Percentiles rank a stretch among this genome's conserved stretches.
Evolutionary conservation across 768 basidiomycete species (phyloP).

Genomic region (Termitomyces sp.): DNA sequence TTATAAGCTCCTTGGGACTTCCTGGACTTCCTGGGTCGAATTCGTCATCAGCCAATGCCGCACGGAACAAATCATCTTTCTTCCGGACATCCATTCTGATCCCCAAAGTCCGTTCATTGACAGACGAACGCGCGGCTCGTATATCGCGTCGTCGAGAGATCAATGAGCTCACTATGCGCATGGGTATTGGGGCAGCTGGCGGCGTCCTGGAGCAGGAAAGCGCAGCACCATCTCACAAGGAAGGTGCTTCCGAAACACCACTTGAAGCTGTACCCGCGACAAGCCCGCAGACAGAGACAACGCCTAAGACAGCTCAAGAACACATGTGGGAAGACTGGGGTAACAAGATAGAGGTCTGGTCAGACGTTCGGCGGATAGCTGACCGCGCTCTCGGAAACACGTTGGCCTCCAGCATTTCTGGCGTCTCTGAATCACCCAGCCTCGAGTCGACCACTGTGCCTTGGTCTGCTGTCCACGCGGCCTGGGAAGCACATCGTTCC

Average conservation of each 20-base stretch:
- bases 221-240: constrained; percentile 20
- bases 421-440: constrained; percentile 32
- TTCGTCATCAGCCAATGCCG: constrained; percentile 16
- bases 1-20: constrained; percentile 41
- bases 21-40: constrained; percentile 31
- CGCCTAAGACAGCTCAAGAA: constrained; percentile 10
- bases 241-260: not conserved
- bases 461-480: constrained; percentile 63
- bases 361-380: constrained; percentile 65
- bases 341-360: constrained; percentile 63
- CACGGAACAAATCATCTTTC: constrained; percentile 33
- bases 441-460: constrained; percentile 58
- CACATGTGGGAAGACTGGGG: constrained; percentile 69
- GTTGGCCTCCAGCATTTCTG: constrained; percentile 31
- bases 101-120: constrained; percentile 53
- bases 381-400: constrained; percentile 74
- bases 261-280: not conserved
- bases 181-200: constrained; percentile 75
- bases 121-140: constrained; percentile 53
- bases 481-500: constrained; percentile 60
- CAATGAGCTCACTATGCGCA: constrained; percentile 80
- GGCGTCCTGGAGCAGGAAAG: constrained; percentile 50
- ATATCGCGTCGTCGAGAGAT: constrained; percentile 65
- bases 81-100: constrained; percentile 72
- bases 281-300: not conserved